Evolutionary conservation across 495 filamentous ascomycete species (phyloP), one percentile per base, ranked within the genome.

Genomic region (Jackrogersella minutella): DNA sequence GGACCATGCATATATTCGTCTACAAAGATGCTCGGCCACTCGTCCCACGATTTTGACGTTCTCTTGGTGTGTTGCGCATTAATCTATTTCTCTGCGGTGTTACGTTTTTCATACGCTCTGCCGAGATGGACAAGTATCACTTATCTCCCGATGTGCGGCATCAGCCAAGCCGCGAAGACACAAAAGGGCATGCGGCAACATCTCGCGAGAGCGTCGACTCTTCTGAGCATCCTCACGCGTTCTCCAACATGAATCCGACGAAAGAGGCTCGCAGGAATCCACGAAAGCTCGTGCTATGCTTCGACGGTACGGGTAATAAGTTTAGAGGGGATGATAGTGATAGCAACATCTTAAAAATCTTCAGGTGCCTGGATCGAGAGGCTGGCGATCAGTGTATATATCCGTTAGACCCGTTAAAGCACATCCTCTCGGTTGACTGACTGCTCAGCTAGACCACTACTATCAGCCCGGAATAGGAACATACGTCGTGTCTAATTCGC

Each of bases 311-410:
- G 0, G 92, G 92, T 1, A 95, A 96, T 70, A 91, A 93, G 67
- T 96, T 95, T 71, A 82, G 82, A 26, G 91, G 93, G 8, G 90
- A 91, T 70, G 87, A 90, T 47, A 87, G 86, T 7, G 91, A 96
- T 71, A 95, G 91, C 72, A 96, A 95, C 74, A 93, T 96, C 58
- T 78, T 97, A 41, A 97, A 96, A 74, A 93, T 97, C 22, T 97
- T 89, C 51, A 76, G 85, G 9, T 88, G 89, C 81, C 73, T 90
- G 4, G 85, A 88, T 54, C 71, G 84, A 3, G 81, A 77, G 2
- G 79, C 79, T 0, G 76, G 71, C 4, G 77, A 85, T 40, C 82
- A 86, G 39, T 86, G 81, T 85, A 73, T 41, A 78, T 76, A 22
- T n/a, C n/a, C n/a, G n/a, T 58, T 21, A 44, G 30, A 34, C 28